Percentiles rank a stretch among this genome's conserved stretches.
These are phyloP conservation scores for Melanomma pulvis-pyrius DNA, from an alignment of 495 filamentous ascomycete genomes.

Conservation along the genomic window DNA sequence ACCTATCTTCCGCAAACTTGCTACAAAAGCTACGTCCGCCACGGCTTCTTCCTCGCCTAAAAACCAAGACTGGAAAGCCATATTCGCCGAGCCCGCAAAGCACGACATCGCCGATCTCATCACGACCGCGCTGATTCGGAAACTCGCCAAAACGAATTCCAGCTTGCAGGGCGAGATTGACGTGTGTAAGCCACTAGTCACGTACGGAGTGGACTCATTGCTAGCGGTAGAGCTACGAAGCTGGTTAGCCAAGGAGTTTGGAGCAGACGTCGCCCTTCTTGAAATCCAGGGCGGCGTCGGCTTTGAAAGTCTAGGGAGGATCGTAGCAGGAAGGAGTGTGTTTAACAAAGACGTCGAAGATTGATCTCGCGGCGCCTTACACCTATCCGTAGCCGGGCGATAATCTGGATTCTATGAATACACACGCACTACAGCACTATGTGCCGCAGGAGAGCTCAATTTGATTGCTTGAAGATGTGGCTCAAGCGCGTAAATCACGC, in stretches of 20 bases:
- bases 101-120: neutral
- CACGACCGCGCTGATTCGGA: neutral
- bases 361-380: too few relatives aligned
- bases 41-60: neutral
- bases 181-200: conserved; percentile 51
- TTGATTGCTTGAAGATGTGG: too few relatives aligned
- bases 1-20: conserved; percentile 7
- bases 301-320: neutral
- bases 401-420: too few relatives aligned
- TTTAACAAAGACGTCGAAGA: neutral
- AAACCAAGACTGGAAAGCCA: neutral
- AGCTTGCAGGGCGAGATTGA: conserved; percentile 54
- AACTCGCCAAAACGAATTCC: neutral
- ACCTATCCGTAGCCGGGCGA: too few relatives aligned
- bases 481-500: too few relatives aligned
- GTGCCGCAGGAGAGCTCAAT: too few relatives aligned
- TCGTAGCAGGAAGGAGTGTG: neutral
- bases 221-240: conserved; percentile 65
- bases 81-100: neutral
- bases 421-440: too few relatives aligned
- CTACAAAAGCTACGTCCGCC: neutral
- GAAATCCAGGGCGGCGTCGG: conserved; percentile 4
- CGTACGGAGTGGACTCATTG: conserved; percentile 65
- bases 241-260: conserved; percentile 62
- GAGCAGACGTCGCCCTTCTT: conserved; percentile 42